phyloP scores from a whole-genome alignment of 2,329 filamentous ascomycete genomes.

The Curvularia verruculosa region DNA sequence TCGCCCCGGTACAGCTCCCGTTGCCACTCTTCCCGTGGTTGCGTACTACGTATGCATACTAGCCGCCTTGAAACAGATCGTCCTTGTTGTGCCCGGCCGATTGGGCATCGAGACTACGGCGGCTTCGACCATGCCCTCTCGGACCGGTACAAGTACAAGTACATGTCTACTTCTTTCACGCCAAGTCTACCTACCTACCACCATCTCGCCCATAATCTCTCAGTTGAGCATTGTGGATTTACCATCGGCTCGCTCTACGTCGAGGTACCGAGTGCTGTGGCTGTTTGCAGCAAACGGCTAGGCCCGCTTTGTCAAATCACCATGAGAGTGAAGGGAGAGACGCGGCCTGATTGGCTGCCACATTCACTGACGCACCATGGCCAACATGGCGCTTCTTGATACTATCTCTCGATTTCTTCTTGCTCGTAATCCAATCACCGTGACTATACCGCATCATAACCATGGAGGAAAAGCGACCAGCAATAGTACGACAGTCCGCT shows the following conservation, averaged over 20 bases:
- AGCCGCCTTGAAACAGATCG: no score
- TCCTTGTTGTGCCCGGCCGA: no score
- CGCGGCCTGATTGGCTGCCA: constrained; percentile 8
- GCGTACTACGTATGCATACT: no score
- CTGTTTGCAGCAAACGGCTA: background rate
- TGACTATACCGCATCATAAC: background rate
- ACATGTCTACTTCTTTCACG: no score
- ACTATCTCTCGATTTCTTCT: background rate
- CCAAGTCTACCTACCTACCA: no score
- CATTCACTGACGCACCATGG: constrained; percentile 9
- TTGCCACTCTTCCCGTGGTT: background rate
- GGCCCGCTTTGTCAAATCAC: background rate
- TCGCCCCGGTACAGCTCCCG: background rate
- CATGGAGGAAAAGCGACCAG: constrained; percentile 3
- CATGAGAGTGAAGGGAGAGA: constrained; percentile 5
- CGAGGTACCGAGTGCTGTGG: background rate
- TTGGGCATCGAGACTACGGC: no score
- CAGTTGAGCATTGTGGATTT: background rate
- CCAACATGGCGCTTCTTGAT: background rate
- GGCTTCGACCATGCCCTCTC: no score
- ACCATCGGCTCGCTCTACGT: background rate
- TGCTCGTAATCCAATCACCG: background rate
- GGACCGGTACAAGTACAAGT: no score
- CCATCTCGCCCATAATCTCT: background rate
- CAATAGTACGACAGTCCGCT: background rate